Evolutionary conservation across 192 early-diverging fungal species (phyloP).

Genomic region (Entomortierella beljakovae): DNA sequence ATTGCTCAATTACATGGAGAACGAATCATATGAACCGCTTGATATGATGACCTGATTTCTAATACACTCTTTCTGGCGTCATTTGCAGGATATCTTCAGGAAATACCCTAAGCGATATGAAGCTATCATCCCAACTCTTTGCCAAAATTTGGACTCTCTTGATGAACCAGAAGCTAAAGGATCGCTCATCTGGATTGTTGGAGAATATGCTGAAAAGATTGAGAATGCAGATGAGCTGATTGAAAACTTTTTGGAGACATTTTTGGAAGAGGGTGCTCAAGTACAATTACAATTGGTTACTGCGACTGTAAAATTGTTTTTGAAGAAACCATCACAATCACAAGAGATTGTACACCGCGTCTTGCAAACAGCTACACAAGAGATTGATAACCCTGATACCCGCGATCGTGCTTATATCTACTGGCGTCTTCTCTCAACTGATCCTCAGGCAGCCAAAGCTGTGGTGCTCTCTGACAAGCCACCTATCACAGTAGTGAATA

Average conservation of each 20-base stretch:
- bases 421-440: conserved; percentile 96
- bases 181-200: conserved; percentile 95
- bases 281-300: conserved; percentile 95
- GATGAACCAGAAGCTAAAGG: conserved; percentile 94
- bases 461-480: conserved; percentile 93
- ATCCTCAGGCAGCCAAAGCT: conserved; percentile 92
- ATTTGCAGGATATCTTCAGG: conserved; percentile 85
- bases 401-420: conserved; percentile 97
- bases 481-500: conserved; percentile 79
- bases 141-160: conserved; percentile 89
- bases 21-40: too few relatives aligned
- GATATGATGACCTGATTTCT: too few relatives aligned
- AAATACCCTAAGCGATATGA: conserved; percentile 93
- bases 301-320: conserved; percentile 93
- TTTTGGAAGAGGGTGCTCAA: conserved; percentile 85
- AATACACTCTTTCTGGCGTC: background rate
- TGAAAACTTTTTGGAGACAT: conserved; percentile 81
- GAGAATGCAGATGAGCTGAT: conserved; percentile 86
- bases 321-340: conserved; percentile 87
- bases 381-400: conserved; percentile 94
- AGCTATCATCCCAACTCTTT: conserved; percentile 86
- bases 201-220: conserved; percentile 94
- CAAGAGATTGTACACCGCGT: conserved; percentile 92
- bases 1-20: background rate
- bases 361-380: conserved; percentile 88